These are phyloP conservation scores for Rhodosporidiobolus odoratus DNA, from an alignment of 768 basidiomycete species.

Conservation along the genomic window DNA sequence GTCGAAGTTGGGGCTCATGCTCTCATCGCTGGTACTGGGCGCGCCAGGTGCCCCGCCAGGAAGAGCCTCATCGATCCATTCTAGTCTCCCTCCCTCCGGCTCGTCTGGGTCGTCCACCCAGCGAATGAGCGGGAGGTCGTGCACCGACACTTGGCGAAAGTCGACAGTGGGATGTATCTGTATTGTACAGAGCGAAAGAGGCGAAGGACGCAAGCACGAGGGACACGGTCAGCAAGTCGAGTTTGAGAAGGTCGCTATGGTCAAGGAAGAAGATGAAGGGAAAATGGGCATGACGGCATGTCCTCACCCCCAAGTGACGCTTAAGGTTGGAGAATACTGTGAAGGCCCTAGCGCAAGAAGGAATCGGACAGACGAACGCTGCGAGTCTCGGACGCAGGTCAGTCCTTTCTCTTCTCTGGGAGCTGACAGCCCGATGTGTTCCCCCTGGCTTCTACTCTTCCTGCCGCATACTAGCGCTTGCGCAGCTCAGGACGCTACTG, in stretches of 20 bases:
- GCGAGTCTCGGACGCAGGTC: no score
- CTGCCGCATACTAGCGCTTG: no score
- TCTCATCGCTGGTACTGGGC: no score
- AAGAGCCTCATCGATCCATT: conserved; percentile 36
- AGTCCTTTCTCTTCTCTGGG: no score
- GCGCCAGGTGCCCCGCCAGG: no score
- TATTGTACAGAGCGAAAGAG: neutral
- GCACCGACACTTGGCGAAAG: conserved; percentile 26
- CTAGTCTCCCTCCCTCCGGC: conserved; percentile 24
- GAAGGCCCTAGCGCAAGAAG: conserved; percentile 19
- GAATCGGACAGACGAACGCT: conserved; percentile 31
- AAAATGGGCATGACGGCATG: neutral
- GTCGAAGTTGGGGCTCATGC: no score
- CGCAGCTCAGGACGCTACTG: no score
- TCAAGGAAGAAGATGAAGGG: neutral
- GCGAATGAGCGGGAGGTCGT: conserved; percentile 28
- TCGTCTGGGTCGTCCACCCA: conserved; percentile 25
- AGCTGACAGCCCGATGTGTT: no score
- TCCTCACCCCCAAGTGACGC: conserved; percentile 21
- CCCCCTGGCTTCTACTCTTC: no score
- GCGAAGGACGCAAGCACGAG: neutral
- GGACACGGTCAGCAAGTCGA: neutral
- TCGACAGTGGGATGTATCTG: conserved; percentile 31
- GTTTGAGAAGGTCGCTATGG: neutral
- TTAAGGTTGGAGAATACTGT: conserved; percentile 27